These are phyloP conservation scores for Arabis alpina DNA, from an alignment of 345 rosid species.

Conservation along the genomic window DNA sequence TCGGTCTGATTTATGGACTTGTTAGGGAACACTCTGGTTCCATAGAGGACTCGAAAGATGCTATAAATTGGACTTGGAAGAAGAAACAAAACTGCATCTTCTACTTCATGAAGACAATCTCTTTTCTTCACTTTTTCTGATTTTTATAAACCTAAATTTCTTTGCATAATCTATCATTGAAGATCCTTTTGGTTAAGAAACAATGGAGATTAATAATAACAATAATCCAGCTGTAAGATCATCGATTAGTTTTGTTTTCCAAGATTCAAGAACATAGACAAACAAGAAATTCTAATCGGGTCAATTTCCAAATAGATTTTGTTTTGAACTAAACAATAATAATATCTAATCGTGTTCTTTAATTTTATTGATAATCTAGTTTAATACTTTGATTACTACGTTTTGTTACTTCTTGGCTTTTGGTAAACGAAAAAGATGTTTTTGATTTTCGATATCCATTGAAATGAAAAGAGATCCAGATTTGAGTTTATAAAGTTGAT, in stretches of 20 bases:
- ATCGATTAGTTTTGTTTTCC: neutral
- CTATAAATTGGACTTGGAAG: neutral
- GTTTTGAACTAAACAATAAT: neutral
- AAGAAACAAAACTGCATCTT: conserved; percentile 9
- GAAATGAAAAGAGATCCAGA: neutral
- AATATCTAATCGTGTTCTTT: neutral
- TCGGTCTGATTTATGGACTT: neutral
- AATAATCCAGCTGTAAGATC: conserved; percentile 26
- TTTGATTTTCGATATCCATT: neutral
- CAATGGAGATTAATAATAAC: conserved; percentile 4
- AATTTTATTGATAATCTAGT: too few species aligned
- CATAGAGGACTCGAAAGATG: neutral
- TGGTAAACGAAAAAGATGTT: too few species aligned
- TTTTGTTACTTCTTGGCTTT: neutral
- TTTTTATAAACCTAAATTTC: neutral
- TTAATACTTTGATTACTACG: too few species aligned
- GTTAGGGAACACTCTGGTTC: conserved; percentile 17
- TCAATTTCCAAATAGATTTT: too few species aligned
- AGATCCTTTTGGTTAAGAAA: neutral
- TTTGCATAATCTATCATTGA: neutral
- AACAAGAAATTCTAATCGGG: neutral
- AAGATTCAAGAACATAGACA: conserved; percentile 10
- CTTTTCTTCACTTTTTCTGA: neutral
- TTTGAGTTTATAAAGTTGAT: neutral
- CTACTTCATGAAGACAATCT: conserved; percentile 32